A percentile compares a stretch with the other conserved stretches of the same genome.
These are phyloP conservation scores for Candida multigemmis DNA, from an alignment of 805 yeast genomes.

Conservation along the genomic window DNA sequence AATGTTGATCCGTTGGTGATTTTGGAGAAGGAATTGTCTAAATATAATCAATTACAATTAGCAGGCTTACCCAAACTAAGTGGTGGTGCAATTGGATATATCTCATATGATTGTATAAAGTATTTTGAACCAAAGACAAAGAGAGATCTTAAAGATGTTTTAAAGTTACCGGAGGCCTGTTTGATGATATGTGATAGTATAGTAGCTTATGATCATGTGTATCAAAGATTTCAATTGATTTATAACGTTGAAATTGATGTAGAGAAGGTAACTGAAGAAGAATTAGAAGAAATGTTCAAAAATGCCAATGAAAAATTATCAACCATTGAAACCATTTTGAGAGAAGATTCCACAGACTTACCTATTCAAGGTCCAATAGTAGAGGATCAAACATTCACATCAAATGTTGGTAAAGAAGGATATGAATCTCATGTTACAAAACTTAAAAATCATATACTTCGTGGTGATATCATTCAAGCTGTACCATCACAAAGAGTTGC, in stretches of 20 bases:
- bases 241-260: slow-evolving; percentile 55
- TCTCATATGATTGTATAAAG: slow-evolving; percentile 93
- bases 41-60: slow-evolving; percentile 58
- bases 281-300: slow-evolving; percentile 45
- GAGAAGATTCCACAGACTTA: slow-evolving; percentile 34
- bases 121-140: slow-evolving; percentile 92
- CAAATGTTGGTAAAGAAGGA: slow-evolving; percentile 91
- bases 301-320: slow-evolving; percentile 51
- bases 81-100: slow-evolving; percentile 96
- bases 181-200: slow-evolving; percentile 87
- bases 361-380: slow-evolving; percentile 74
- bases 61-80: slow-evolving; percentile 79
- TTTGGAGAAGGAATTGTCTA: slow-evolving; percentile 65
- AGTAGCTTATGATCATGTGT: slow-evolving; percentile 90
- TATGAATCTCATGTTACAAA: slow-evolving; percentile 73
- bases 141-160: slow-evolving; percentile 64
- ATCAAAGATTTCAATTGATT: slow-evolving; percentile 84
- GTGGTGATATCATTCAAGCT: slow-evolving; percentile 94
- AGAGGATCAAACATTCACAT: slow-evolving; percentile 59
- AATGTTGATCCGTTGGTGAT: slow-evolving; percentile 74
- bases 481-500: slow-evolving; percentile 97
- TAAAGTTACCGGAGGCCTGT: slow-evolving; percentile 84
- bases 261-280: slow-evolving; percentile 22
- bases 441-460: slow-evolving; percentile 72
- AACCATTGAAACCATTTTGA: slow-evolving; percentile 43